Evolutionary conservation across 176 grass and related monocot species (phyloP).

Genomic region (Luzula sylvatica): DNA sequence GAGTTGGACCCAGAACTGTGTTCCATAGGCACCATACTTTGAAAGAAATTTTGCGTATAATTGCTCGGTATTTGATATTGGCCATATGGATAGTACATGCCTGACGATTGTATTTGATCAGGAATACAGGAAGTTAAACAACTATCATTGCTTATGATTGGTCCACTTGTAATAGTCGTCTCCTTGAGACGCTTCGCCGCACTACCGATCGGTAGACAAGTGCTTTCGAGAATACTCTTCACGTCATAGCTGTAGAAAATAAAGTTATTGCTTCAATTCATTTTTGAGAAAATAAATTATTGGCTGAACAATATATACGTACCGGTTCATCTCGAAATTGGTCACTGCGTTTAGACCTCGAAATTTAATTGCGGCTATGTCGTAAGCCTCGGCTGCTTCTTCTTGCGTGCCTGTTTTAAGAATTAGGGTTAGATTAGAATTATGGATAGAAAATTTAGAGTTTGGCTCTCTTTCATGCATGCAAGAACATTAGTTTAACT

Average conservation of each 20-base stretch:
- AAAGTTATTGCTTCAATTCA: too few species aligned
- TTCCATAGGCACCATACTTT: conserved; percentile 10
- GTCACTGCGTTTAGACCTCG: conserved; percentile 38
- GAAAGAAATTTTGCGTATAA: conserved; percentile 37
- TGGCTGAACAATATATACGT: too few species aligned
- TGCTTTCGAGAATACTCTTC: conserved; percentile 44
- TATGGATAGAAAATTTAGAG: too few species aligned
- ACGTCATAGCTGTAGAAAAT: conserved; percentile 21
- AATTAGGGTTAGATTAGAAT: neutral
- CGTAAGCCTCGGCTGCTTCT: conserved; percentile 42
- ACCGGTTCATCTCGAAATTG: conserved; percentile 44
- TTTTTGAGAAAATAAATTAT: too few species aligned
- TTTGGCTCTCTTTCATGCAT: conserved; percentile 4
- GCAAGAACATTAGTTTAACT: neutral
- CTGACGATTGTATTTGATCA: neutral
- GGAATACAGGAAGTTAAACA: conserved; percentile 9
- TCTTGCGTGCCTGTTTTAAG: conserved; percentile 34
- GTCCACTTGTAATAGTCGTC: neutral
- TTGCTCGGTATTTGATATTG: conserved; percentile 4
- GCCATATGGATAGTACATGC: conserved; percentile 20
- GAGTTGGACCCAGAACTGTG: conserved; percentile 36
- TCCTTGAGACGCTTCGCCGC: conserved; percentile 45
- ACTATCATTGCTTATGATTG: conserved; percentile 8
- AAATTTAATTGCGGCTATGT: conserved; percentile 46
- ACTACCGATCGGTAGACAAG: conserved; percentile 27